phyloP scores from a whole-genome alignment of 768 basidiomycete genomes.

The Termitomyces sp. region DNA sequence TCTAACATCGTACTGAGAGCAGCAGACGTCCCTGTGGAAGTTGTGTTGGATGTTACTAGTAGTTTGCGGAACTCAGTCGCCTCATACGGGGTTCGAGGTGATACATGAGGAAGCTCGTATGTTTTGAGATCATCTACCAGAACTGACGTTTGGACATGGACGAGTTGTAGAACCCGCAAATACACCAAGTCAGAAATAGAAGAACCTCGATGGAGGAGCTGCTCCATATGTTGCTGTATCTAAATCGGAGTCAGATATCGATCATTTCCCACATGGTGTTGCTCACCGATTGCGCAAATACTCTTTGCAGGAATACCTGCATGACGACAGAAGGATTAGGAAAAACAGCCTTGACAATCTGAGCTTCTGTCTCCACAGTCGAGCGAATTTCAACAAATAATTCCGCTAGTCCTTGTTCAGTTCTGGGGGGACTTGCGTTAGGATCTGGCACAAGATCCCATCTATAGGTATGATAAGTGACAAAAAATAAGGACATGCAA shows the following conservation, averaged over 20 bases:
- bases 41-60: constrained; percentile 41
- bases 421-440: constrained; percentile 68
- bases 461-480: constrained; percentile 36
- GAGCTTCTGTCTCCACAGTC: constrained; percentile 93
- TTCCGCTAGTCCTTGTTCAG: constrained; percentile 74
- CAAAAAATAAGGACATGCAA: not conserved
- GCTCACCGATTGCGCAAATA: constrained; percentile 94
- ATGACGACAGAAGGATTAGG: constrained; percentile 95
- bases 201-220: constrained; percentile 71
- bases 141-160: constrained; percentile 72
- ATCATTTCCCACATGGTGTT: not conserved
- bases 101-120: constrained; percentile 76
- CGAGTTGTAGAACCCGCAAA: constrained; percentile 85
- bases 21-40: constrained; percentile 45
- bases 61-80: constrained; percentile 58
- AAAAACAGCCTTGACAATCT: constrained; percentile 98
- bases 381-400: constrained; percentile 84
- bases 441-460: constrained; percentile 85
- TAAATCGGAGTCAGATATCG: constrained; percentile 25
- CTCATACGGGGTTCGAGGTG: constrained; percentile 63
- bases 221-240: constrained; percentile 97
- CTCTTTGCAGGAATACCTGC: constrained; percentile 96
- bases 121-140: constrained; percentile 90
- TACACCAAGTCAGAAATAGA: constrained; percentile 86
- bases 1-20: constrained; percentile 89